These are phyloP conservation scores for Cercospora beticola DNA, from an alignment of 2,329 filamentous ascomycete species.

Conservation along the genomic window DNA sequence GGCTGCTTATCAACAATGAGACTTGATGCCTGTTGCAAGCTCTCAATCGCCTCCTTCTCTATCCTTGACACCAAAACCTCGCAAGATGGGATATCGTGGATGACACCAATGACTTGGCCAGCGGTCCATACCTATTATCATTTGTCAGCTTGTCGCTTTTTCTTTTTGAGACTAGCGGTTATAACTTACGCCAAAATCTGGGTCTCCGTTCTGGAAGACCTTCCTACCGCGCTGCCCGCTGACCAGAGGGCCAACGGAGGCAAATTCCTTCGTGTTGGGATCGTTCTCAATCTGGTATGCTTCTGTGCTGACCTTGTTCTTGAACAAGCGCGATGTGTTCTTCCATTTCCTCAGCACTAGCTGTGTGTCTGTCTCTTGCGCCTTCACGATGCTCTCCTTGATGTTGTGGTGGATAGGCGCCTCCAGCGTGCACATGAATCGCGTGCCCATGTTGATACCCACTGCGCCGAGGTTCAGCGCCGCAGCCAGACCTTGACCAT, in stretches of 20 bases:
- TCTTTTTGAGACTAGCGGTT: not conserved
- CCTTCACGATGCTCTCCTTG: conserved; percentile 86
- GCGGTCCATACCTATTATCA: conserved; percentile 87
- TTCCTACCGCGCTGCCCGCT: conserved; percentile 87
- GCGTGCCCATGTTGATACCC: conserved; percentile 97
- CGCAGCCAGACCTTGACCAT: conserved; percentile 88
- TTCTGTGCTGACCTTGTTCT: conserved; percentile 81
- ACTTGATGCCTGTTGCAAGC: conserved; percentile 41
- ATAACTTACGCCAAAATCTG: conserved; percentile 76
- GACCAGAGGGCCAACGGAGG: conserved; percentile 81
- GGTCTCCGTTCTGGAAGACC: conserved; percentile 89
- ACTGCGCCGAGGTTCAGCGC: conserved; percentile 86
- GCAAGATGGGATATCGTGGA: conserved; percentile 54
- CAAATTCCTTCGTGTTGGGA: conserved; percentile 81
- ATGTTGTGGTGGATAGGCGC: conserved; percentile 90
- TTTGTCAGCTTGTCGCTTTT: conserved; percentile 10
- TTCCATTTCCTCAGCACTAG: conserved; percentile 86
- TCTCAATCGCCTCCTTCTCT: conserved; percentile 47
- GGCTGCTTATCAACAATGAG: conserved; percentile 43
- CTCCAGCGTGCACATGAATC: conserved; percentile 96
- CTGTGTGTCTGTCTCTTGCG: conserved; percentile 86
- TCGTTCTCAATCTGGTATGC: conserved; percentile 80
- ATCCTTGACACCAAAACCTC: conserved; percentile 48
- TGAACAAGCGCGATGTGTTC: conserved; percentile 86
- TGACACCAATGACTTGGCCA: conserved; percentile 78